Evolutionary conservation across 2,329 filamentous ascomycete species (phyloP), one percentile per base, ranked within the genome.

Genomic region (Penicillium sp.): DNA sequence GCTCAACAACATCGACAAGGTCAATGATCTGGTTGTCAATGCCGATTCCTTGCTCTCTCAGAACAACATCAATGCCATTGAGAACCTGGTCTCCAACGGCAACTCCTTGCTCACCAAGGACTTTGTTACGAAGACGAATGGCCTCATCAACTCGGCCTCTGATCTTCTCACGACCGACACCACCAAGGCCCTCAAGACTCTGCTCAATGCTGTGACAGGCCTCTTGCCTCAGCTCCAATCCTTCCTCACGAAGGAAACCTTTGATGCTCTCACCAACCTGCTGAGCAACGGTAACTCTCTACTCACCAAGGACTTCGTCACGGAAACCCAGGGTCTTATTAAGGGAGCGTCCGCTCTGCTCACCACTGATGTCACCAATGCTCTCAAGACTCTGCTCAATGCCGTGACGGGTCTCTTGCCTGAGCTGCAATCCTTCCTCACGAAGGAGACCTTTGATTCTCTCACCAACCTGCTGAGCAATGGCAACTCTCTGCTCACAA

Each of bases 21-120:
- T 75, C 35, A 73, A 74, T 48, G 62, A 62, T 25, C 60, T 75
- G 6, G 67, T 75, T 16, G 65, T 61, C n/a, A 73, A 74, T 38
- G 71, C 68, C 26, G 72, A 71, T 51, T 48, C 62, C 6, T 57
- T 75, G 33, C 63, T 75, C 57, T 70, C 67, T 22, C 42, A 65
- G 37, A 62, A 70, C 38, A 69, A 68, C 22, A 66, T 71, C 55
- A 67, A 73, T 57, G 66, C 70, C 25, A 70, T 73, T 6, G 64
- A 68, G 55, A 53, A 56, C 35, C 60, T 75, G 45, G 62, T 75
- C 37, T 58, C 58, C 58, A 69, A 73, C 14, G 70, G 68, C 28
- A 66, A 67, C 49, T 62, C 61, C 42, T 52, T 75, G 42, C 57
- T 76, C 52, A 73, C 71, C 1, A 57, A 69, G 30, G 61, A 68